A percentile compares a stretch with the other conserved stretches of the same genome.
These are phyloP conservation scores for Spergularia marina DNA, from an alignment of 148 eudicot genomes.

Conservation along the genomic window DNA sequence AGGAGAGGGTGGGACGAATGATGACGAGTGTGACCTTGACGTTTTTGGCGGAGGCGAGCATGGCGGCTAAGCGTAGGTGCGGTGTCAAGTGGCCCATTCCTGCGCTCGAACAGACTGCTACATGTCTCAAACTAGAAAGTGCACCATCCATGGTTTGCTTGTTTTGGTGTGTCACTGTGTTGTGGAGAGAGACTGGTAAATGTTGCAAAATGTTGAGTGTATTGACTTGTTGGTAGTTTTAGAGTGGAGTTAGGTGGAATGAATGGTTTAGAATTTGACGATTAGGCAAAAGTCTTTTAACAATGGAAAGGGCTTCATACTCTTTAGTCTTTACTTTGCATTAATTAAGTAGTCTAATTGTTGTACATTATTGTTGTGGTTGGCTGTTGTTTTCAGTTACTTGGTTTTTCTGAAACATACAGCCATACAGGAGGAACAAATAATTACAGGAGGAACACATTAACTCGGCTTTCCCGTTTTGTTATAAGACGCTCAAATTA, in stretches of 20 bases:
- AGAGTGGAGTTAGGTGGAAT: not conserved
- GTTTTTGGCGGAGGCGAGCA: conserved; percentile 14
- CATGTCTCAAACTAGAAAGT: not conserved
- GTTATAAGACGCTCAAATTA: no score
- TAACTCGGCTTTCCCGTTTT: no score
- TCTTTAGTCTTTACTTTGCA: no score
- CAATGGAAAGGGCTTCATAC: no score
- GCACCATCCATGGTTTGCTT: not conserved
- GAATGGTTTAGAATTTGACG: not conserved
- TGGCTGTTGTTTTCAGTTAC: no score
- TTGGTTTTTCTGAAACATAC: no score
- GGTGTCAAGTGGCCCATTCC: conserved; percentile 44
- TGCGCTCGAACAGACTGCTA: conserved; percentile 31
- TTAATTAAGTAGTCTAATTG: no score
- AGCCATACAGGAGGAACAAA: no score
- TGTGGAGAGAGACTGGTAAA: not conserved
- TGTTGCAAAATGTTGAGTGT: not conserved
- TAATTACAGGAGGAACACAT: no score
- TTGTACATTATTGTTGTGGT: no score
- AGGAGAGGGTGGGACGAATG: conserved; percentile 20
- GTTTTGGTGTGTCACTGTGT: not conserved
- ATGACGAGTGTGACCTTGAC: conserved; percentile 23
- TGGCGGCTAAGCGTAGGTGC: conserved; percentile 36
- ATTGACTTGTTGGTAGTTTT: not conserved
- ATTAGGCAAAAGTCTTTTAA: no score